Evolutionary conservation across 306 rosid species (phyloP), one percentile per base, ranked within the genome.

Genomic region (Crotalaria pallida): DNA sequence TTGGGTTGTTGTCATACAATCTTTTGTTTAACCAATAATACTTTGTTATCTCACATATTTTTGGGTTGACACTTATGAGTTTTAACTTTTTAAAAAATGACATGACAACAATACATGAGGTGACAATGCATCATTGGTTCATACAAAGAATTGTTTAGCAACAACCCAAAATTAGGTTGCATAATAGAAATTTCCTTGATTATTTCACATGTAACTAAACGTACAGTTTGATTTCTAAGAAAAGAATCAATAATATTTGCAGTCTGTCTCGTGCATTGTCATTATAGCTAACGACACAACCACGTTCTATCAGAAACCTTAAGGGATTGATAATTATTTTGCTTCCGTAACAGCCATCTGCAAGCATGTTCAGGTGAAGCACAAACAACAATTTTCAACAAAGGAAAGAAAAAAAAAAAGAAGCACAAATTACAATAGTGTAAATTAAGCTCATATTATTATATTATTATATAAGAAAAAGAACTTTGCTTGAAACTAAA

Each of bases 241-340:
- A 48, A 74, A 69, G 63, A 71, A 78, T 56, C 71, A 83, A 69
- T 77, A 58, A 71, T 60, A 68, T 55, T 64, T 57, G 24, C 71
- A 74, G 58, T 60, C 41, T 70, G 67, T 82, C 81, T 83, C 86
- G 50, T 87, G 84, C 85, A 83, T 44, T 87, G 89, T 85, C 88
- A 85, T 83, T 58, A 74, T 77, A 73, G 77, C 80, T 57, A 76
- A 83, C 81, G 84, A 85, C 93, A 83, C 63, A 82, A 49, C 64
- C 93, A 88, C 89, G 84, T 85, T 85, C 82, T 53, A 62, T 80
- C 69, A 19, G 51, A 78, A 75, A 71, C 52, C 80, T 77, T 66
- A 61, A 66, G 78, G 86, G 76, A 4, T n/a, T 77, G 3, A 31
- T 78, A 79, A 84, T 67, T 76, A 73, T 74, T 77, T 67, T 74